Base-by-base conservation (phyloP, 768 basidiomycete species). In the Botryobasidium botryosum region DNA sequence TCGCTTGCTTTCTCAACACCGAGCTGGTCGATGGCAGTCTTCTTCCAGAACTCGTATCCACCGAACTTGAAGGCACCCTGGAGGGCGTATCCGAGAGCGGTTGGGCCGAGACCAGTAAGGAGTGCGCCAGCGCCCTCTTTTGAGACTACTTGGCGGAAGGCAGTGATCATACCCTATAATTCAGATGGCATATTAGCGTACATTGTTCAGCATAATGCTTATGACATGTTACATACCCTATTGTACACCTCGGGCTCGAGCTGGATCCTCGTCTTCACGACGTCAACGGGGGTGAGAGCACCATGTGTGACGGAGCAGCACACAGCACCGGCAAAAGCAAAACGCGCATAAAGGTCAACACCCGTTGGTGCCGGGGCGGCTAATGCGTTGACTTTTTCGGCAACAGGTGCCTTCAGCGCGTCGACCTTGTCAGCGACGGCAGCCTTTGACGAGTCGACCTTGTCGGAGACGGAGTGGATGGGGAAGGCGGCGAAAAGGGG, bases 1-100 rank as follows among this genome's bases (percentile, higher is more conserved):
- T 71, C 62, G 21, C 81, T 60, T 33, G 72, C 65, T 59, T 87
- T 83, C 62, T 91, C 78, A 43, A 63, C 43, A 56, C 90, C 90
- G 50, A 86, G 78, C 52, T 79, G 58, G 72, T 90, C 90, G 71
- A 76, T 76, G 73, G 90, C 91, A 51, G 59, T 47, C 62, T 94
- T 90, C 71, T 92, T 96, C 82, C 91, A 96, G 58, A 82, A 62
- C 66, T 96, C 90, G 62, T 94, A 94, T 61, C 91, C 83, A 68
- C 91, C 91, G 62, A 86, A 94, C 67, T 96, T 96, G 80, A 92
- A 88, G 75, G 90, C 79, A 60, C 91, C 91, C 67, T 94, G 91
- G 56, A 88, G 72, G 6, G 86, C 85, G 69, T 91, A 91, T 51
- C 91, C 88, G 63, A 92, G 69, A 51, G 88, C 68, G 48, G 91